These are phyloP conservation scores for Collybiopsis luxurians DNA, from an alignment of 768 basidiomycete species.

Conservation along the genomic window DNA sequence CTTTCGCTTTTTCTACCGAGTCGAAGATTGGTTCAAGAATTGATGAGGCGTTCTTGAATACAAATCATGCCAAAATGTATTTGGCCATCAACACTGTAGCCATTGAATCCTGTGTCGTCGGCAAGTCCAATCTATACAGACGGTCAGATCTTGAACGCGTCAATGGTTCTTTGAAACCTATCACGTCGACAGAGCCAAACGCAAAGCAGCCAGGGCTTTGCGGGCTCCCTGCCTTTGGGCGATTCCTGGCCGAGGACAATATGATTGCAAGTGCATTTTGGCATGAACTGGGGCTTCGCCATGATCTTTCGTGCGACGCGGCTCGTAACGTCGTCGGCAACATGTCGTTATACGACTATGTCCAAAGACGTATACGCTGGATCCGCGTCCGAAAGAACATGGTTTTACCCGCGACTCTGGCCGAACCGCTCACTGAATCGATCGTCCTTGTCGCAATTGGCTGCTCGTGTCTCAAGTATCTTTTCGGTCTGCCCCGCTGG, in stretches of 20 bases:
- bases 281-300: constrained; percentile 88
- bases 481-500: constrained; percentile 51
- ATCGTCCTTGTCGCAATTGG: constrained; percentile 68
- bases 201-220: constrained; percentile 26
- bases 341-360: constrained; percentile 82
- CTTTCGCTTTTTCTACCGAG: constrained; percentile 77
- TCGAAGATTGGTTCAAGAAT: constrained; percentile 73
- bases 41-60: constrained; percentile 94
- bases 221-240: constrained; percentile 79
- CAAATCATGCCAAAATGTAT: constrained; percentile 98
- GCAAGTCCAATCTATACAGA: constrained; percentile 93
- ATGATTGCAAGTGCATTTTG: constrained; percentile 92
- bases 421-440: constrained; percentile 93
- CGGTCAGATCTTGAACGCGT: constrained; percentile 83
- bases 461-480: constrained; percentile 47
- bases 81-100: constrained; percentile 88
- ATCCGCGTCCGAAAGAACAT: constrained; percentile 95
- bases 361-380: constrained; percentile 91
- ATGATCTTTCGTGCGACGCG: constrained; percentile 89
- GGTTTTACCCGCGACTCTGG: constrained; percentile 79
- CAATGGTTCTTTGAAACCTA: constrained; percentile 60
- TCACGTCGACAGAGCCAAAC: constrained; percentile 19
- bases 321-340: constrained; percentile 86
- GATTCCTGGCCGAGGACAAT: constrained; percentile 96
- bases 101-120: constrained; percentile 93